These are phyloP conservation scores for Ophiosphaerella narmari DNA, from an alignment of 2,329 filamentous ascomycete genomes.

Conservation along the genomic window DNA sequence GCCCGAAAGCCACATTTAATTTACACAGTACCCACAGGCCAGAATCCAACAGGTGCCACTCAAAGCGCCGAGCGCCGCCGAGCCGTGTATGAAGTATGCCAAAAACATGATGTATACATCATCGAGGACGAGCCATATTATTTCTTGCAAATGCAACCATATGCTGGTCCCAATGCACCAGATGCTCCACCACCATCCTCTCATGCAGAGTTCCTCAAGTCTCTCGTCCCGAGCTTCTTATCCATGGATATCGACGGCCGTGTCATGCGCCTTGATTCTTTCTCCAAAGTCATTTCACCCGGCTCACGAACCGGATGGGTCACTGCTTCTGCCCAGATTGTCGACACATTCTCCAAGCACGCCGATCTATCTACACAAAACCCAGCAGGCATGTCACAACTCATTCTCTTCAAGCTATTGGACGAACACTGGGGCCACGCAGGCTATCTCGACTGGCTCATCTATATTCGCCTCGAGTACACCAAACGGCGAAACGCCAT, in stretches of 20 bases:
- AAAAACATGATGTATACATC: constrained; percentile 84
- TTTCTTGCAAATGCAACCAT: constrained; percentile 86
- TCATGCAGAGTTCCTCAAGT: constrained; percentile 73
- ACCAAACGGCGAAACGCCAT: constrained; percentile 78
- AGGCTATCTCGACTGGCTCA: constrained; percentile 88
- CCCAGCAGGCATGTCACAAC: constrained; percentile 81
- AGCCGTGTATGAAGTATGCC: constrained; percentile 76
- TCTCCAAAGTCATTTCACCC: constrained; percentile 88
- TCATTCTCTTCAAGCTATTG: constrained; percentile 83
- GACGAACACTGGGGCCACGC: constrained; percentile 94
- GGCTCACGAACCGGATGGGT: constrained; percentile 87
- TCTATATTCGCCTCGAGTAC: constrained; percentile 80
- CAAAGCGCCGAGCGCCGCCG: constrained; percentile 69
- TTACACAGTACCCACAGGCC: constrained; percentile 78
- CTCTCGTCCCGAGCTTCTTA: constrained; percentile 74
- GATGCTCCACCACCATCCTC: constrained; percentile 61
- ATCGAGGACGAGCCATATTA: constrained; percentile 95
- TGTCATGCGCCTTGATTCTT: constrained; percentile 88
- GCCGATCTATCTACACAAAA: constrained; percentile 85
- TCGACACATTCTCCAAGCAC: constrained; percentile 81
- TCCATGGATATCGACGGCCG: constrained; percentile 85
- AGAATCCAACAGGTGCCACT: constrained; percentile 90
- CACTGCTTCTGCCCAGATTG: constrained; percentile 80
- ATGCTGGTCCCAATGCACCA: constrained; percentile 60
- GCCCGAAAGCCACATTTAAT: constrained; percentile 69